Evolutionary conservation across 495 filamentous ascomycete genomes (phyloP).

Genomic region (Bacidia gigantensis): DNA sequence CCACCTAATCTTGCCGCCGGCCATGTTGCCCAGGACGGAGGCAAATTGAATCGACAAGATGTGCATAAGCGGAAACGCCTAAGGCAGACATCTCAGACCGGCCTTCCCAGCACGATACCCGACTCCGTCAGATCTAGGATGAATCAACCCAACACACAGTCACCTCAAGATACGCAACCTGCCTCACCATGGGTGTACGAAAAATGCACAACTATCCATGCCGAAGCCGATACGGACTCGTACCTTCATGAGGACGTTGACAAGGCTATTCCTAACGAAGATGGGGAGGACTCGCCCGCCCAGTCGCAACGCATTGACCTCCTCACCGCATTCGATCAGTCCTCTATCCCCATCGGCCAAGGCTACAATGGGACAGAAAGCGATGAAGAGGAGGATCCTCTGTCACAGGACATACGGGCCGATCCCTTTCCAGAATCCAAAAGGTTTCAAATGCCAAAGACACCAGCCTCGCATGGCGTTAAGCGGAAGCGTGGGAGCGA

Average conservation of each 20-base stretch:
- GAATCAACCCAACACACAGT: slow-evolving; percentile 8
- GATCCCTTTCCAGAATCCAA: slow-evolving; percentile 38
- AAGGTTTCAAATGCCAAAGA: slow-evolving; percentile 30
- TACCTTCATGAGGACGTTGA: slow-evolving; percentile 21
- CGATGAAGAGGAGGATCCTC: slow-evolving; percentile 26
- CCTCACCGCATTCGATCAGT: slow-evolving; percentile 28
- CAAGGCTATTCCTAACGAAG: slow-evolving; percentile 16
- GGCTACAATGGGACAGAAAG: slow-evolving; percentile 14
- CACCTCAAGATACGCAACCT: slow-evolving; percentile 35
- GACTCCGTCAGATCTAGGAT: slow-evolving; percentile 16
- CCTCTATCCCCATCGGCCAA: slow-evolving; percentile 10
- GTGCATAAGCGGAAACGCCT: slow-evolving; percentile 10
- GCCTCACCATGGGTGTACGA: slow-evolving; percentile 41
- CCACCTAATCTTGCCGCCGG: background rate
- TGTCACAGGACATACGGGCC: slow-evolving; percentile 22
- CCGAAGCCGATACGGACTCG: slow-evolving; percentile 18
- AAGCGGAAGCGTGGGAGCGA: slow-evolving; percentile 22
- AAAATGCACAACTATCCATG: slow-evolving; percentile 24
- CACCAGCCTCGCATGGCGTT: slow-evolving; percentile 30
- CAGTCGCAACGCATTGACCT: slow-evolving; percentile 38
- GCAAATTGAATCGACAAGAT: background rate
- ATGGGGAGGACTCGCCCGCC: slow-evolving; percentile 26
- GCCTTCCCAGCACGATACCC: slow-evolving; percentile 14
- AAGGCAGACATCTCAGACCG: background rate
- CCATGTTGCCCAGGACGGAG: background rate